A percentile compares a stretch with the other conserved stretches of the same genome.
Evolutionary conservation across 352 stramenopile species (phyloP).

Genomic region (Phytophthora lateralis): DNA sequence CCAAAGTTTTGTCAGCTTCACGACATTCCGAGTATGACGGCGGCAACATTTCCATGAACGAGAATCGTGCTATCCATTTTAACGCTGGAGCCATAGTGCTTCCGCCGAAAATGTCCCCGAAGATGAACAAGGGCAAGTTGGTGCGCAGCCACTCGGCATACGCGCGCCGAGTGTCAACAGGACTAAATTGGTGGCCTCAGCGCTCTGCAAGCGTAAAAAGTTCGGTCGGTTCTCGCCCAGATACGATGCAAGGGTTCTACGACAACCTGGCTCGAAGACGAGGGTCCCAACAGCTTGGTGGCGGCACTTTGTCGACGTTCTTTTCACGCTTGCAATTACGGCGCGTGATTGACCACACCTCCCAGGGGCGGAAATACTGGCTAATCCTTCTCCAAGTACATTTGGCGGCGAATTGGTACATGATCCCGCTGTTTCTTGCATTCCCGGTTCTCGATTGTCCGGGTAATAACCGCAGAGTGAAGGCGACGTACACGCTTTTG

Average conservation of each 20-base stretch:
- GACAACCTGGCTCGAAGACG: conserved; percentile 37
- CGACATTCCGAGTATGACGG: conserved; percentile 32
- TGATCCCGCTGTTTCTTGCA: conserved; percentile 44
- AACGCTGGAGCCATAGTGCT: conserved; percentile 14
- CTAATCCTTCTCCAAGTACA: conserved; percentile 47
- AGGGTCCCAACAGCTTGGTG: conserved; percentile 11
- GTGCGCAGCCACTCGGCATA: conserved; percentile 62
- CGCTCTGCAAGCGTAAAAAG: conserved; percentile 10
- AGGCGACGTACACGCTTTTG: conserved; percentile 25
- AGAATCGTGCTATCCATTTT: conserved; percentile 28
- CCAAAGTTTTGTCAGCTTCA: conserved; percentile 18
- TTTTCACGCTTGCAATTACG: conserved; percentile 30
- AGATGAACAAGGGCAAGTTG: conserved; percentile 17
- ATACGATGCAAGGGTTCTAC: conserved; percentile 45
- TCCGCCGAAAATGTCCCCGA: conserved; percentile 1
- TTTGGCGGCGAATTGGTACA: conserved; percentile 45
- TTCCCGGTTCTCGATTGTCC: conserved; percentile 41
- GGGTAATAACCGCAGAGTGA: conserved; percentile 11
- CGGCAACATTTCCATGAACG: conserved; percentile 33
- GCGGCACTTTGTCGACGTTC: conserved; percentile 1
- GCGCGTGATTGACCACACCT: conserved; percentile 34
- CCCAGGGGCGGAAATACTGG: conserved; percentile 44
- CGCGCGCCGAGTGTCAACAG: conserved; percentile 34
- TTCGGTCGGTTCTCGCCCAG: background rate
- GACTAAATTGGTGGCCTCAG: conserved; percentile 17